Evolutionary conservation across 768 basidiomycete species (phyloP).

Genomic region (Macrolepiota fuliginosa): DNA sequence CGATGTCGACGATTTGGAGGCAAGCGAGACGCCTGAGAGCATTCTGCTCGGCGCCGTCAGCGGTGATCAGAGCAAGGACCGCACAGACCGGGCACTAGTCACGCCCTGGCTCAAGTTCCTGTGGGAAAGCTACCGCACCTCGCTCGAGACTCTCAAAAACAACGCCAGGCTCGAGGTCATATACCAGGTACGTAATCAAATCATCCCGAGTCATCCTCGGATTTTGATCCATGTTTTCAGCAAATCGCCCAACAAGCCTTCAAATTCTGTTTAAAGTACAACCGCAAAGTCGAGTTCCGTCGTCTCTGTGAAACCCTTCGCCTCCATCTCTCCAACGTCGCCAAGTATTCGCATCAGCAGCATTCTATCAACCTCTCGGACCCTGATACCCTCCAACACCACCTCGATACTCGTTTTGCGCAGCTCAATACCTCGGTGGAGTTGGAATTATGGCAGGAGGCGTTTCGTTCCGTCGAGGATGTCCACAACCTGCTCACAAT

Average conservation of each 20-base stretch:
- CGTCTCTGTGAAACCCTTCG: constrained; percentile 95
- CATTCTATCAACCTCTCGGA: constrained; percentile 96
- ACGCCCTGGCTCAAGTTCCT: constrained; percentile 97
- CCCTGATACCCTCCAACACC: constrained; percentile 90
- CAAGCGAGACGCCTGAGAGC: constrained; percentile 91
- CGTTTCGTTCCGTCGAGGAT: constrained; percentile 97
- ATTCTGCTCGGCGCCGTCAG: constrained; percentile 89
- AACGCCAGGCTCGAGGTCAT: constrained; percentile 90
- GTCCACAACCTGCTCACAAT: constrained; percentile 93
- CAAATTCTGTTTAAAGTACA: constrained; percentile 91
- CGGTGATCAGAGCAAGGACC: constrained; percentile 86
- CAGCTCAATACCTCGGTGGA: constrained; percentile 97
- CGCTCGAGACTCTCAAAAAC: constrained; percentile 93
- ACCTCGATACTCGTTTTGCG: constrained; percentile 95
- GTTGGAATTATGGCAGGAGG: constrained; percentile 98
- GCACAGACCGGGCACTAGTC: constrained; percentile 92
- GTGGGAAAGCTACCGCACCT: constrained; percentile 98
- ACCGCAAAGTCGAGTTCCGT: constrained; percentile 95
- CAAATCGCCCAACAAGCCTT: constrained; percentile 97
- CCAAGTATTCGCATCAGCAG: constrained; percentile 91
- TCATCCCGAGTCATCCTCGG: constrained; percentile 5
- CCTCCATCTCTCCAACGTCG: constrained; percentile 90
- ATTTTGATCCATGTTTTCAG: constrained; percentile 34
- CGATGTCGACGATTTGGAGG: constrained; percentile 94
- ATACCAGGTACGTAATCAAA: constrained; percentile 70